Evolutionary conservation across 164 flowering plant genomes (phyloP), one percentile per base, ranked within the genome.

Genomic region (Vitis vinifera): DNA sequence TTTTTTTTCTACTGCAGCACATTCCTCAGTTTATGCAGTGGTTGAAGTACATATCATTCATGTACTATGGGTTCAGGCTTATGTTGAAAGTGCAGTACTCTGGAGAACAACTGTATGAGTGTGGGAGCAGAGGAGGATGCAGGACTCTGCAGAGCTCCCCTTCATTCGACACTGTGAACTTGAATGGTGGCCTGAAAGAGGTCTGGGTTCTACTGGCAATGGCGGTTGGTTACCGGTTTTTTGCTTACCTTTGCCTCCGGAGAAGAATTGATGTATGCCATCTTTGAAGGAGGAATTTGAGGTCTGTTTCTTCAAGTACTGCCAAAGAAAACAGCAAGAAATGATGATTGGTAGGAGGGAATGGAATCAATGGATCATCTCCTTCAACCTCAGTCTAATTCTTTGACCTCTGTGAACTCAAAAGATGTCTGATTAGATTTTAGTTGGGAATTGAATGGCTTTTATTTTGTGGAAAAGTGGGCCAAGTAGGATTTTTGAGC

Each of bases 1-100:
- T 71, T 52, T 51, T 50, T 50, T 58, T 60, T 51, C 16, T 15
- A 7, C 71, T 67, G 87, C 98, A 96, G 99, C 98, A 93, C 71
- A 92, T 96, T 78, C 99, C 99, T 13, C 72, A 70, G 58, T 92
- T 93, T 62, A 91, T 96, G 90, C 84, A 77, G 57, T 96, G 99
- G 98, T 68, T 93, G 83, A 96, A 96, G 90, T 93, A 92, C 74
- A 9, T 84, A 56, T 89, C 95, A 0, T 96, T 91, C 84, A 86
- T 92, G 92, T 89, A 84, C 79, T 87, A 93, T 53, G 98, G 98
- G 1, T 96, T 91, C 60, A 83, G 98, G 56, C 97, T 96, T 15
- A 77, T 96, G 5, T 55, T 93, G 72, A 96, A 96, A 74, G 99
- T 93, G 47, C 99, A 96, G 60, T 96, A 96, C 65, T 83, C 93